Evolutionary conservation across 176 grass and related monocot species (phyloP).

Genomic region (Typha latifolia): DNA sequence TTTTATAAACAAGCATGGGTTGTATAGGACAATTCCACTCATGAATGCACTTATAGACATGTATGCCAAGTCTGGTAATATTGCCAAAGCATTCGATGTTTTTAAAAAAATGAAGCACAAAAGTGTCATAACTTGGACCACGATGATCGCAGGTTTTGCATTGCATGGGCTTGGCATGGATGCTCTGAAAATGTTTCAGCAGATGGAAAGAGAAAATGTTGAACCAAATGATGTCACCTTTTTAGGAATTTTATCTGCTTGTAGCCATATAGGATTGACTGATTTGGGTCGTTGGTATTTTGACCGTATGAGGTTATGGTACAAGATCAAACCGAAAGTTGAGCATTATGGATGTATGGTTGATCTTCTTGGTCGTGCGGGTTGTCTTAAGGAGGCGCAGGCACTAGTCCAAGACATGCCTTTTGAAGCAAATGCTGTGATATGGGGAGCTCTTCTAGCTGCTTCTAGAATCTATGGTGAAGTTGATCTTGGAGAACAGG

Average conservation of each 20-base stretch:
- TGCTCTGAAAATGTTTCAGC: slow-evolving; percentile 51
- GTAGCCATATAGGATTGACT: slow-evolving; percentile 43
- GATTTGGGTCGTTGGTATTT: slow-evolving; percentile 61
- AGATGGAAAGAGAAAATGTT: slow-evolving; percentile 60
- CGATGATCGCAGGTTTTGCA: slow-evolving; percentile 60
- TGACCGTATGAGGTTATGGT: slow-evolving; percentile 37
- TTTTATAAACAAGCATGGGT: slow-evolving; percentile 25
- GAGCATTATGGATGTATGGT: slow-evolving; percentile 81
- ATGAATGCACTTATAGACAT: slow-evolving; percentile 79
- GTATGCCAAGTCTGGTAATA: slow-evolving; percentile 62
- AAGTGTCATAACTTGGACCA: slow-evolving; percentile 59
- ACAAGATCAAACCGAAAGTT: slow-evolving; percentile 45
- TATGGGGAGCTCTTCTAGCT: slow-evolving; percentile 82
- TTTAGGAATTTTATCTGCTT: slow-evolving; percentile 59
- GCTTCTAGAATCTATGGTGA: slow-evolving; percentile 53
- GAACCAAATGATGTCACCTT: slow-evolving; percentile 54
- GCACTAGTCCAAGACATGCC: slow-evolving; percentile 59
- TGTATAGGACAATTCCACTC: slow-evolving; percentile 28
- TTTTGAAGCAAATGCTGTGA: slow-evolving; percentile 65
- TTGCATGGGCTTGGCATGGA: slow-evolving; percentile 51
- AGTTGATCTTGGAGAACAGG: slow-evolving; percentile 54
- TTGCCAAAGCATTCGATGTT: slow-evolving; percentile 44
- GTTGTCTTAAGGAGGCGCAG: slow-evolving; percentile 43
- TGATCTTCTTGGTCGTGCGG: slow-evolving; percentile 59
- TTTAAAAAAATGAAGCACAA: slow-evolving; percentile 59